phyloP scores from a whole-genome alignment of 345 rosid genomes.

The Alliaria petiolata region DNA sequence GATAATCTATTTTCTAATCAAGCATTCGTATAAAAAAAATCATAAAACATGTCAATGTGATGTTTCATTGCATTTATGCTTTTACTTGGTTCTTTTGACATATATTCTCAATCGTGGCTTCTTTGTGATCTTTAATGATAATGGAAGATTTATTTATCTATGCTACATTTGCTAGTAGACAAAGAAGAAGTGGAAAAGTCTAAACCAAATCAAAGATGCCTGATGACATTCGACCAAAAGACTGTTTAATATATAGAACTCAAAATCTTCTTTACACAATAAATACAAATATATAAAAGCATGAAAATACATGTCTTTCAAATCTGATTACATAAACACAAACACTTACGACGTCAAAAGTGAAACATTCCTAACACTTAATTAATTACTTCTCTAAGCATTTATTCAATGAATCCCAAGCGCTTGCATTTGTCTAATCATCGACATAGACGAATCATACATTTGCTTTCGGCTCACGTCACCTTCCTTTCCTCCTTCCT shows the following conservation, averaged over 20 bases:
- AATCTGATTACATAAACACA: neutral
- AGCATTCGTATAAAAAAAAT: too few relatives aligned
- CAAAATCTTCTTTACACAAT: neutral
- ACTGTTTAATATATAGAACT: neutral
- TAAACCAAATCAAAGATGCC: too few relatives aligned
- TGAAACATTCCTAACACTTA: neutral
- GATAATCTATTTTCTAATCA: too few relatives aligned
- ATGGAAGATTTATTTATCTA: too few relatives aligned
- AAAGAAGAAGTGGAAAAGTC: too few relatives aligned
- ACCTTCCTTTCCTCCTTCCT: slow-evolving; percentile 44
- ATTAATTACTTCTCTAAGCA: neutral
- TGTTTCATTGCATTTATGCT: too few relatives aligned
- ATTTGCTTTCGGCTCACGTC: slow-evolving; percentile 58
- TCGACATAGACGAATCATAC: slow-evolving; percentile 53
- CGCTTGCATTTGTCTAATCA: slow-evolving; percentile 75
- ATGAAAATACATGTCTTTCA: neutral
- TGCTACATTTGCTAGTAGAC: too few relatives aligned
- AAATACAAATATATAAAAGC: neutral
- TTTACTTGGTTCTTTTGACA: too few relatives aligned
- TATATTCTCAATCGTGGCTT: too few relatives aligned
- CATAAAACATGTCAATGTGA: too few relatives aligned
- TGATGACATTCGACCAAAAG: neutral
- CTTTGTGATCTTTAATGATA: too few relatives aligned
- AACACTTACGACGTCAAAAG: too few relatives aligned
- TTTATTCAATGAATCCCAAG: slow-evolving; percentile 69